A percentile compares a stretch with the other conserved stretches of the same genome.
Evolutionary conservation across 176 grass and related monocot species (phyloP).

Genomic region (Dactylis glomerata): DNA sequence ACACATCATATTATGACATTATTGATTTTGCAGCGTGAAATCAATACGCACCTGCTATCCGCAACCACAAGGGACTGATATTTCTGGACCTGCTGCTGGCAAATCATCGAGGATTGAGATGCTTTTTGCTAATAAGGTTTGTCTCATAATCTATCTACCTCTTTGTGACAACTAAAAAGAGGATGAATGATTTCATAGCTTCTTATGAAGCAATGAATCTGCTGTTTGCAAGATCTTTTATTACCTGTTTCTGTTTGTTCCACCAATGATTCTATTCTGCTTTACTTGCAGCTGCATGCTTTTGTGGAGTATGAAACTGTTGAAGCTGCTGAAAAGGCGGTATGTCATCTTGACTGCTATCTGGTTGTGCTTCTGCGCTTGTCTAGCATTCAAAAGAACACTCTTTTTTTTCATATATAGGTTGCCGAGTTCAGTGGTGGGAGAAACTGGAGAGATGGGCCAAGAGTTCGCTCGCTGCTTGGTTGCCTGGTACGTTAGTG

Average conservation of each 20-base stretch:
- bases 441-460: slow-evolving; percentile 85
- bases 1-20: slow-evolving; percentile 22
- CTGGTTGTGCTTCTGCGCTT: background rate
- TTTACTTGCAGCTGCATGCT: slow-evolving; percentile 73
- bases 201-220: background rate
- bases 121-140: slow-evolving; percentile 92
- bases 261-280: background rate
- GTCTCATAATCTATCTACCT: background rate
- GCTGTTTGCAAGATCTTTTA: background rate
- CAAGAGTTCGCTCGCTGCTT: slow-evolving; percentile 72
- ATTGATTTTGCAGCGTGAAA: slow-evolving; percentile 69
- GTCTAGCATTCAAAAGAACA: background rate
- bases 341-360: slow-evolving; percentile 44
- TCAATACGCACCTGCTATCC: slow-evolving; percentile 97
- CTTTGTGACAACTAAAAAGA: background rate
- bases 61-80: slow-evolving; percentile 68
- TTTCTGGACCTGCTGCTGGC: slow-evolving; percentile 39
- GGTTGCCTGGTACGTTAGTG: slow-evolving; percentile 62
- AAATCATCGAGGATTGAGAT: slow-evolving; percentile 81
- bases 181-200: background rate
- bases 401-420: slow-evolving; percentile 26
- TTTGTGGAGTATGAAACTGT: slow-evolving; percentile 88
- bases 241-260: background rate
- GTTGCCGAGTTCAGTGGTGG: slow-evolving; percentile 77
- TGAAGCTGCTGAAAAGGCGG: slow-evolving; percentile 91